phyloP scores from a whole-genome alignment of 306 rosid species.

The Luffa aegyptiaca region DNA sequence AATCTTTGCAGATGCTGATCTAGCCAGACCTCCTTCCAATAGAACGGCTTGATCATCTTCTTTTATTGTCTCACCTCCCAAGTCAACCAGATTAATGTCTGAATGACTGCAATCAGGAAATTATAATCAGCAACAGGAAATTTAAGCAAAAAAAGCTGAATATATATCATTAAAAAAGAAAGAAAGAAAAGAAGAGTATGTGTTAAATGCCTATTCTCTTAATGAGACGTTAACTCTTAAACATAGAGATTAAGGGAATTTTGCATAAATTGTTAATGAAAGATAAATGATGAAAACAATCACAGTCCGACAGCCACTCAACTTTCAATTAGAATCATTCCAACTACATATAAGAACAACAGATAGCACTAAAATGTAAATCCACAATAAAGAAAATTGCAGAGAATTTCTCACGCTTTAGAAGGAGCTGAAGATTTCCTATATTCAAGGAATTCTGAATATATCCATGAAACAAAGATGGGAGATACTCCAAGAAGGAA shows the following conservation, averaged over 20 bases:
- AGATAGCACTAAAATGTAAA: background rate
- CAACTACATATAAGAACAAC: background rate
- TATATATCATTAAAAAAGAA: background rate
- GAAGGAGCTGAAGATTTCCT: constrained; percentile 50
- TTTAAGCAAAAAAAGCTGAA: background rate
- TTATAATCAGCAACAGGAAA: constrained; percentile 7
- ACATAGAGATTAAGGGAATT: background rate
- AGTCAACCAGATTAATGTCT: constrained; percentile 63
- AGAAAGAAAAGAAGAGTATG: background rate
- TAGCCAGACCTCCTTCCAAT: constrained; percentile 76
- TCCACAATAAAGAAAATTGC: background rate
- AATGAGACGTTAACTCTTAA: background rate
- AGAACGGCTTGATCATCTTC: constrained; percentile 82
- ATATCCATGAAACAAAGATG: constrained; percentile 76
- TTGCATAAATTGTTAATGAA: background rate
- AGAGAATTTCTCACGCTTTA: constrained; percentile 57
- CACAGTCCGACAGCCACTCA: background rate
- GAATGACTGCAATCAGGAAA: constrained; percentile 64
- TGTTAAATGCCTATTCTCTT: background rate
- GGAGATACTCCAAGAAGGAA: constrained; percentile 83
- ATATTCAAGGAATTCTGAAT: constrained; percentile 82
- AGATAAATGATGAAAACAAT: background rate
- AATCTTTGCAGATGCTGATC: constrained; percentile 65
- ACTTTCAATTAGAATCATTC: background rate
- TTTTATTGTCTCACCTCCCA: constrained; percentile 63